phyloP scores from a whole-genome alignment of 163 green algal species.

The Coccomyxa subellipsoidea region DNA sequence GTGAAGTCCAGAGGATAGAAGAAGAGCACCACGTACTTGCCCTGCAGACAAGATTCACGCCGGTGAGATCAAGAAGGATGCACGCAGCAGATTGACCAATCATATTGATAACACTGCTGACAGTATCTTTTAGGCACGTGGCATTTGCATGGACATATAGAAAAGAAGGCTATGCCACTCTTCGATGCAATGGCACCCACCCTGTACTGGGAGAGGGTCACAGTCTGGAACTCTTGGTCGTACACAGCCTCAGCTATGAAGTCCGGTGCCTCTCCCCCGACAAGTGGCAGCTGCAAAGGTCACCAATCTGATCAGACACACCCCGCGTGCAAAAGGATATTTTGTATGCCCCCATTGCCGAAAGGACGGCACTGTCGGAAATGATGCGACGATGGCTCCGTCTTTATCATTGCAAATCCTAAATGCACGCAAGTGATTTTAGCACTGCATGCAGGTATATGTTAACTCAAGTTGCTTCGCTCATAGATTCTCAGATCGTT shows the following conservation, averaged over 20 bases:
- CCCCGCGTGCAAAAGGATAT: no score
- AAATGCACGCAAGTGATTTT: no score
- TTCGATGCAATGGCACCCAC: slow-evolving; percentile 1
- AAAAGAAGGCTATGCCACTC: no score
- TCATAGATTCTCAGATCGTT: not conserved
- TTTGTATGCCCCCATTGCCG: no score
- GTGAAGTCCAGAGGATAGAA: slow-evolving; percentile 88
- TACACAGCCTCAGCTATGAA: slow-evolving; percentile 82
- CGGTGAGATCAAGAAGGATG: no score
- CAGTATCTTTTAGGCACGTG: no score
- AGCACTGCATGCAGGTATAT: not conserved
- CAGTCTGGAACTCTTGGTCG: slow-evolving; percentile 87
- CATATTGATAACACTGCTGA: no score
- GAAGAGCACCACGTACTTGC: slow-evolving; percentile 89
- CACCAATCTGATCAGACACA: not conserved
- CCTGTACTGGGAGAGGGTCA: slow-evolving; percentile 79
- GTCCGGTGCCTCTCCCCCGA: slow-evolving; percentile 74
- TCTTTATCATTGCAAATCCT: no score
- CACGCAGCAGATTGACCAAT: no score
- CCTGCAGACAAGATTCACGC: slow-evolving; percentile 7
- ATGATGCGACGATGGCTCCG: no score
- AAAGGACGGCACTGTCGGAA: no score
- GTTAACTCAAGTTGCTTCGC: not conserved
- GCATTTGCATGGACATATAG: no score
- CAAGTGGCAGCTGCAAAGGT: slow-evolving; percentile 38